A percentile compares a stretch with the other conserved stretches of the same genome.
Evolutionary conservation across 2,329 filamentous ascomycete species (phyloP).

Genomic region (Fusarium sacchari): DNA sequence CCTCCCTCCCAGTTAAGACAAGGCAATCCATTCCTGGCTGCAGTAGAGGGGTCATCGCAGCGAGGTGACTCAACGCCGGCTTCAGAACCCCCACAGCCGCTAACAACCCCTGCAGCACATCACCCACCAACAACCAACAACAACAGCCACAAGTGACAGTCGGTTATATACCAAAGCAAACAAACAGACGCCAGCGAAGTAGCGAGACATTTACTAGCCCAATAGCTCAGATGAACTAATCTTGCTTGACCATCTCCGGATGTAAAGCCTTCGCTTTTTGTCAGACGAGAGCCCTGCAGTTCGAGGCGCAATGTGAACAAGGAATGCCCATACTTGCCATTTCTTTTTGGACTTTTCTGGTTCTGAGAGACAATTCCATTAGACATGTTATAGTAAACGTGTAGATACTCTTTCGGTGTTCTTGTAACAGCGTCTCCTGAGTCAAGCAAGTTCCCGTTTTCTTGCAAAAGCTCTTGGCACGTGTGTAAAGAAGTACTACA

Average conservation of each 20-base stretch:
- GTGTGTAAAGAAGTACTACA: fast-evolving
- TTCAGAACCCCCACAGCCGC: background rate
- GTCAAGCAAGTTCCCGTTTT: too few species aligned
- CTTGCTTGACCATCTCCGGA: background rate
- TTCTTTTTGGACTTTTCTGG: background rate
- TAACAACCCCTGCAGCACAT: background rate
- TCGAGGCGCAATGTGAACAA: background rate
- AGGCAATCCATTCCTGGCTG: too few species aligned
- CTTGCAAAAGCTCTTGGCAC: background rate
- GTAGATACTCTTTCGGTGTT: fast-evolving
- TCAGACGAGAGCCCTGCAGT: fast-evolving
- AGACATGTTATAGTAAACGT: fast-evolving
- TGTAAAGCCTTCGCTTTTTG: slow-evolving; percentile 19
- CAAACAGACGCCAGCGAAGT: background rate
- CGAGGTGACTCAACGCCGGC: slow-evolving; percentile 14
- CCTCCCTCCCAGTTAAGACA: too few species aligned
- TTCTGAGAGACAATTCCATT: fast-evolving
- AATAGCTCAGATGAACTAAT: background rate
- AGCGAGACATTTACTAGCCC: background rate
- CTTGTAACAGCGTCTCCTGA: fast-evolving
- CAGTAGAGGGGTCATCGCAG: background rate
- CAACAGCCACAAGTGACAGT: background rate
- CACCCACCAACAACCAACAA: background rate
- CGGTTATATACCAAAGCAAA: background rate
- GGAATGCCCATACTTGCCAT: background rate